A percentile compares a stretch with the other conserved stretches of the same genome.
These are phyloP conservation scores for Oryza glaberrima DNA, from an alignment of 176 grass and related monocot species.

Conservation along the genomic window DNA sequence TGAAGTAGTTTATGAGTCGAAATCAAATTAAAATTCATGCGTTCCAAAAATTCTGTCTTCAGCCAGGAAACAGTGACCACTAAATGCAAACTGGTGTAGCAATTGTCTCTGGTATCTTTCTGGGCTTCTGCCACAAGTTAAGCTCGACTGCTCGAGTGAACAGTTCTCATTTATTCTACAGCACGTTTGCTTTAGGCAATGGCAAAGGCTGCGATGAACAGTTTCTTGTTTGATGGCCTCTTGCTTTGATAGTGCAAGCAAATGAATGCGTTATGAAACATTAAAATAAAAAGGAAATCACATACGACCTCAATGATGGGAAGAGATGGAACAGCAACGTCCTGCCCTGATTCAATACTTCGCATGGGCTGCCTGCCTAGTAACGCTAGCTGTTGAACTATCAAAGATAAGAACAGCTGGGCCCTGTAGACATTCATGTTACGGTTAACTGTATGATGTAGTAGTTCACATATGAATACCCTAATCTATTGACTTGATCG, in stretches of 20 bases:
- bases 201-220: constrained; percentile 1
- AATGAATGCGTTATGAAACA: background rate
- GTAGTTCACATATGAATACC: background rate
- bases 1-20: background rate
- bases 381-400: background rate
- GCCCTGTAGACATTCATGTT: background rate
- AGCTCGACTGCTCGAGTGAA: background rate
- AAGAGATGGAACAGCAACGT: background rate
- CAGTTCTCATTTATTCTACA: background rate
- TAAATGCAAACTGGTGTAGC: background rate
- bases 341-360: background rate
- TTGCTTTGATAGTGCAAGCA: background rate
- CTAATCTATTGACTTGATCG: no score
- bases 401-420: background rate
- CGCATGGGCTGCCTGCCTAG: background rate
- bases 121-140: background rate
- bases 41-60: background rate
- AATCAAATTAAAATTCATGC: background rate
- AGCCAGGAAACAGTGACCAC: background rate
- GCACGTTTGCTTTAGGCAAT: background rate
- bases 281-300: background rate
- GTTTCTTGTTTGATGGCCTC: background rate
- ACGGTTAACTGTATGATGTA: background rate
- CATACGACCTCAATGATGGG: background rate
- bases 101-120: background rate